phyloP scores from a whole-genome alignment of 2,329 filamentous ascomycete species.

The Exserohilum turcica region DNA sequence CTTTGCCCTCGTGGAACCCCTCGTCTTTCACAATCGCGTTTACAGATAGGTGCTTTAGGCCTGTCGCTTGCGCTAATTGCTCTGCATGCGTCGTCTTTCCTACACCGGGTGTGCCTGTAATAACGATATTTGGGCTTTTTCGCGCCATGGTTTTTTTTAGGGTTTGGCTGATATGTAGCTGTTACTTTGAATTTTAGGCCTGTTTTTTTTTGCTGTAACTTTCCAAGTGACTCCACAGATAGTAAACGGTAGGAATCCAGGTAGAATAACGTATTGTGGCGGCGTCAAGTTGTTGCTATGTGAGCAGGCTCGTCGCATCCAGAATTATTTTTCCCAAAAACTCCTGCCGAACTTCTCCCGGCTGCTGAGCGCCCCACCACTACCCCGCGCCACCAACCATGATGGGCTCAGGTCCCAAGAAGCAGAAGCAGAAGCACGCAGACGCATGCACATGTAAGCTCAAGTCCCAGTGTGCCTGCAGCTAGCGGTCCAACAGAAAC shows the following conservation, averaged over 20 bases:
- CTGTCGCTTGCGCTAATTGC: conserved; percentile 74
- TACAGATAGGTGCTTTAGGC: conserved; percentile 81
- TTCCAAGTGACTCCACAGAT: background rate
- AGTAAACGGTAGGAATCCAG: background rate
- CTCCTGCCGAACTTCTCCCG: conserved; percentile 22
- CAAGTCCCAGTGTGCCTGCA: background rate
- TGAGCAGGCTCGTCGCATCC: conserved; percentile 6
- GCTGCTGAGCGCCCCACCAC: conserved; percentile 11
- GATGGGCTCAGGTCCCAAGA: conserved; percentile 1
- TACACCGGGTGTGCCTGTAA: conserved; percentile 93
- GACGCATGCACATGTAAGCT: background rate
- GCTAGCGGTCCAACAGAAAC: background rate
- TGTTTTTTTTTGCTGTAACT: background rate
- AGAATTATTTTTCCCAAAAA: conserved; percentile 20
- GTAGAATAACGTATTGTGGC: background rate
- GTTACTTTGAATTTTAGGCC: background rate
- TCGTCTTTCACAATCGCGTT: conserved; percentile 92
- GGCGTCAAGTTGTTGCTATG: background rate
- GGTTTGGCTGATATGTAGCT: background rate
- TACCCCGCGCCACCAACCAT: conserved; percentile 25
- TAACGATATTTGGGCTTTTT: conserved; percentile 79
- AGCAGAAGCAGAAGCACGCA: too few relatives aligned
- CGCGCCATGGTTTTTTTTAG: conserved; percentile 38
- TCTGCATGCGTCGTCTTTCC: conserved; percentile 95
- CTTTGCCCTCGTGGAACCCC: conserved; percentile 84